Conservation (phyloP, 1,139 yeast species). For the Blastobotrys arbuscula region DNA sequence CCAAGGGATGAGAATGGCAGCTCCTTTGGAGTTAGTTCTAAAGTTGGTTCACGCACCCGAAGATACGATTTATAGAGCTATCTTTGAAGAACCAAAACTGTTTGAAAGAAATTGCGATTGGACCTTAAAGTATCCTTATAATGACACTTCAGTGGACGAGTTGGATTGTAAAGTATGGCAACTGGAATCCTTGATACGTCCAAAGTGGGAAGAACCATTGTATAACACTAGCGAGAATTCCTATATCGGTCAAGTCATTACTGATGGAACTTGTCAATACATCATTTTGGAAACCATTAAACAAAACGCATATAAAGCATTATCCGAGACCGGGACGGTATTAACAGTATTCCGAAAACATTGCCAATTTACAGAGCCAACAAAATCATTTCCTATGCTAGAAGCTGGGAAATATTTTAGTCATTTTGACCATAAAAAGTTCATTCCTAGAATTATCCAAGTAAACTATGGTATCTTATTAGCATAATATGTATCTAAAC, state of each 20-base stretch:
- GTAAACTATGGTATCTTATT: neutral
- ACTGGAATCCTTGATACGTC: neutral
- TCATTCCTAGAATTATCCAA: neutral
- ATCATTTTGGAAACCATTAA: neutral
- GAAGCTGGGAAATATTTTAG: neutral
- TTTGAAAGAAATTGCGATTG: neutral
- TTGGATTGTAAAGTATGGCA: neutral
- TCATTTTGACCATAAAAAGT: neutral
- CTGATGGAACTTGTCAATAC: neutral
- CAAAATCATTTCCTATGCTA: neutral
- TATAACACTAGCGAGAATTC: neutral
- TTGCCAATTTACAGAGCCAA: neutral
- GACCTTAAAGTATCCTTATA: neutral
- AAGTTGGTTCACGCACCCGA: neutral
- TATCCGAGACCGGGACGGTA: neutral
- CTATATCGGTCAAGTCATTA: neutral
- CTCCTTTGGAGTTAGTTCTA: neutral
- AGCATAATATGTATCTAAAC: slow-evolving; percentile 36
- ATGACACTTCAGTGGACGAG: neutral
- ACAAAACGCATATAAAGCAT: neutral
- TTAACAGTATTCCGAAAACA: neutral
- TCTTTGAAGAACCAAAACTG: neutral
- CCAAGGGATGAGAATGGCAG: neutral
- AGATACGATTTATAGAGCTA: neutral
- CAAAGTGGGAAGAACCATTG: neutral